Evolutionary conservation across 306 rosid species (phyloP).

Genomic region (Phaseolus lunatus): DNA sequence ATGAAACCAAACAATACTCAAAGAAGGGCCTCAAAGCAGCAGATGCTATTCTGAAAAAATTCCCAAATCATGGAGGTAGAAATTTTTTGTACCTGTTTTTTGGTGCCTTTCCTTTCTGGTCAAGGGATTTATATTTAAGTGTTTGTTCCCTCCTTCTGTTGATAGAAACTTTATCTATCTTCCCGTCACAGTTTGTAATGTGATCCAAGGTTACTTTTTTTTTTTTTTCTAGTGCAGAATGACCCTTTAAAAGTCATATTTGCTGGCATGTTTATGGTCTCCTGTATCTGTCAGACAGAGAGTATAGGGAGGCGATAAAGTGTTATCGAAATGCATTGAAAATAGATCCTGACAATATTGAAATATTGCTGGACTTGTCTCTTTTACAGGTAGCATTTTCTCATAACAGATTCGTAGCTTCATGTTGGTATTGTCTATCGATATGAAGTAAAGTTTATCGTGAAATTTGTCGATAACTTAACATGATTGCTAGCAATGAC

Average conservation of each 20-base stretch:
- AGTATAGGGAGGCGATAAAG: conserved; percentile 96
- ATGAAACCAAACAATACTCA: conserved; percentile 96
- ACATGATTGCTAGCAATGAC: conserved; percentile 10
- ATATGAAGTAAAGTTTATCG: background rate
- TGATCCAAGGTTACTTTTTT: conserved; percentile 40
- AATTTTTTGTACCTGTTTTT: background rate
- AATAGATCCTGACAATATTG: conserved; percentile 97
- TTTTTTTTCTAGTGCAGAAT: conserved; percentile 74
- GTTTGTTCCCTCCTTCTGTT: conserved; percentile 44
- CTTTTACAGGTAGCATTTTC: conserved; percentile 73
- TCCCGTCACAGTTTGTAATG: conserved; percentile 3
- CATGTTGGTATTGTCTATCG: conserved; percentile 17
- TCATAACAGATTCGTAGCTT: conserved; percentile 1
- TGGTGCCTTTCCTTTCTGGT: conserved; percentile 8
- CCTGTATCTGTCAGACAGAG: conserved; percentile 95
- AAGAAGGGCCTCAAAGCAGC: conserved; percentile 97
- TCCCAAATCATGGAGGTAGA: conserved; percentile 97
- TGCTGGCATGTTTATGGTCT: conserved; percentile 99
- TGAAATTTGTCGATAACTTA: conserved; percentile 16
- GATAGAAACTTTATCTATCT: conserved; percentile 70
- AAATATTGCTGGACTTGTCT: conserved; percentile 87
- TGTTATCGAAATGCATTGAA: conserved; percentile 93
- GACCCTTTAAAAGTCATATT: conserved; percentile 98
- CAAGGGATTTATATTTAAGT: background rate
- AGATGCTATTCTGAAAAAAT: conserved; percentile 84